phyloP scores from a whole-genome alignment of 2,329 filamentous ascomycete species.

The Endothia cerciana region DNA sequence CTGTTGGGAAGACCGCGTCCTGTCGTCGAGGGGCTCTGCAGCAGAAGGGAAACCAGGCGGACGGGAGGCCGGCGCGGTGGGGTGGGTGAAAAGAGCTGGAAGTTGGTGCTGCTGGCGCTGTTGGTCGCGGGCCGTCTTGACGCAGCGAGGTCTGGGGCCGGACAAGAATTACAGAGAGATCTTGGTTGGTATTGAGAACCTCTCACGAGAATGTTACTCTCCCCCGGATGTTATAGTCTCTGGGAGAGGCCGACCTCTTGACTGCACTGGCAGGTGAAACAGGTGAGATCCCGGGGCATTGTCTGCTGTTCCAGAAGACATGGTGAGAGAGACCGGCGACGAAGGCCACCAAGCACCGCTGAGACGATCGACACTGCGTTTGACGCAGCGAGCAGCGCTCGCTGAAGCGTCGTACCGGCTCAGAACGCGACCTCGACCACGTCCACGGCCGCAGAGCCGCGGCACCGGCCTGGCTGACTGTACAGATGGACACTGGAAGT shows the following conservation, averaged over 20 bases:
- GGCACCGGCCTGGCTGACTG: constrained; percentile 12
- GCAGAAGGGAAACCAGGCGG: constrained; percentile 4
- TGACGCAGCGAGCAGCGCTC: constrained; percentile 17
- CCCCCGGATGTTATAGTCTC: constrained; percentile 22
- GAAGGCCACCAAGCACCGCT: constrained; percentile 15
- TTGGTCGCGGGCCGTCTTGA: constrained; percentile 16
- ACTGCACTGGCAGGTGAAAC: constrained; percentile 19
- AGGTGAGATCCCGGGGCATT: neutral
- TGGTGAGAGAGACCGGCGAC: constrained; percentile 12
- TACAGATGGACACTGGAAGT: neutral
- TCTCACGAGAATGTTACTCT: constrained; percentile 10
- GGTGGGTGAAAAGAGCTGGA: too few species aligned
- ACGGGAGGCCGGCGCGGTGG: too few species aligned
- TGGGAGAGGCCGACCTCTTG: constrained; percentile 20
- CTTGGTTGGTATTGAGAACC: constrained; percentile 10
- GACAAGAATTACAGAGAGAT: constrained; percentile 9
- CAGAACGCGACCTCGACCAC: constrained; percentile 2
- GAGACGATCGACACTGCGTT: constrained; percentile 20
- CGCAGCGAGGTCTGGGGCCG: constrained; percentile 20
- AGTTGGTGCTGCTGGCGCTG: constrained; percentile 18
- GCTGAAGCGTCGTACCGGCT: neutral
- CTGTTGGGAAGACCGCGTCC: neutral
- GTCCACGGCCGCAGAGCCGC: neutral
- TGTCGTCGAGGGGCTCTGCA: neutral
- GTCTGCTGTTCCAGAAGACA: constrained; percentile 13